These are phyloP conservation scores for Coemansia sp. DNA, from an alignment of 192 early-diverging fungal species.

Conservation along the genomic window DNA sequence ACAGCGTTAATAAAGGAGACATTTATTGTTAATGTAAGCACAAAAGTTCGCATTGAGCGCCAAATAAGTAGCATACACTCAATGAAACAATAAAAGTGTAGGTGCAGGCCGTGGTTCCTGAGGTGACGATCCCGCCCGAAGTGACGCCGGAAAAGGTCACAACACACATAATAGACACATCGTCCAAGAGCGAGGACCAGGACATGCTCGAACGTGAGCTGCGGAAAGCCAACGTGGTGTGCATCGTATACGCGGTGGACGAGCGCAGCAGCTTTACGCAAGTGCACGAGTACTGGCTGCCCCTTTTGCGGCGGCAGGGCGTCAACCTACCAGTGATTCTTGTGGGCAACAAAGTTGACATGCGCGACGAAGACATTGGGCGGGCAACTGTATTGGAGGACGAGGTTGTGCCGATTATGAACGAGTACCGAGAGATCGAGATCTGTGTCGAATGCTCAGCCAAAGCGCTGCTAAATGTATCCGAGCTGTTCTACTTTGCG, in stretches of 20 bases:
- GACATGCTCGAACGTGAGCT: conserved; percentile 90
- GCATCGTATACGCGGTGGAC: conserved; percentile 94
- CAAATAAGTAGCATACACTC: background rate
- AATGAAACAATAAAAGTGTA: conserved; percentile 33
- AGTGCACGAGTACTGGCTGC: conserved; percentile 88
- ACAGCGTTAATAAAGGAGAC: conserved; percentile 96
- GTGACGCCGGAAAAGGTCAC: conserved; percentile 96
- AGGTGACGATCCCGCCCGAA: conserved; percentile 99
- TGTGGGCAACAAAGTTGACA: conserved; percentile 52
- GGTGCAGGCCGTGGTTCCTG: conserved; percentile 96
- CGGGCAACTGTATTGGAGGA: conserved; percentile 86
- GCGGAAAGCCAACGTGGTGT: conserved; percentile 96
- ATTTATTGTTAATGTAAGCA: conserved; percentile 85
- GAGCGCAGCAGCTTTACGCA: conserved; percentile 82
- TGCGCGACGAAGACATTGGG: conserved; percentile 70
- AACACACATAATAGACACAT: conserved; percentile 97
- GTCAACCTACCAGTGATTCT: conserved; percentile 94
- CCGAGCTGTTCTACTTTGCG: conserved; percentile 99
- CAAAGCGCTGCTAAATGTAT: conserved; percentile 91
- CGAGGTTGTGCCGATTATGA: conserved; percentile 97
- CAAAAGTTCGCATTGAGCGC: background rate
- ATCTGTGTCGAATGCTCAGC: conserved; percentile 99
- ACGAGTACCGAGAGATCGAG: conserved; percentile 99
- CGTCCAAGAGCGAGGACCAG: conserved; percentile 83
- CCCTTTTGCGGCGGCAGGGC: conserved; percentile 87